Evolutionary conservation across 495 filamentous ascomycete species (phyloP), one percentile per base, ranked within the genome.

Genomic region (Neurospora sublineolata): DNA sequence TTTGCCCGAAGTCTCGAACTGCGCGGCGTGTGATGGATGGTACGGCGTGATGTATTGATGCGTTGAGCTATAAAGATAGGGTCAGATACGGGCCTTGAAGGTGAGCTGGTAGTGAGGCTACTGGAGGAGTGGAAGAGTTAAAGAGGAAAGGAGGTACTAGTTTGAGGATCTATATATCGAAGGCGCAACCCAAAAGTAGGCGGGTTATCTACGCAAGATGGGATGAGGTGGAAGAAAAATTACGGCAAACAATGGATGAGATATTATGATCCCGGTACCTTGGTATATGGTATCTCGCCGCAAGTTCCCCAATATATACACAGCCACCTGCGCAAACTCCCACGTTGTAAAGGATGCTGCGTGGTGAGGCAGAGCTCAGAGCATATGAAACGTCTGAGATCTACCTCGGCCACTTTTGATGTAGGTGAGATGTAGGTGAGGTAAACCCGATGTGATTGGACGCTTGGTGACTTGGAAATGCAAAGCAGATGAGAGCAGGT

Each of bases 1-100:
- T 84, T 52, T 68, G 39, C 11, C 84, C 84, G 39, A 84, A 84
- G 39, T 85, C 83, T 30, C 77, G 77, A 4, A 86, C 73, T 14
- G 83, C 81, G 11, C 82, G 80, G 30, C 79, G 78, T 4, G 82
- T 79, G 10, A 83, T 78, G 10, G 74, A 71, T 0, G 82, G 76
- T 36, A 74, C 70, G 3, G 82, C 78, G 58, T 84, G 82, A 38
- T 83, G 83, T 16, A 84, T 84, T 12, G 81, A 77, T 6, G 83
- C 83, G 70, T 86, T 85, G 23, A 84, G 74, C 84, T 86, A 68
- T 16, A 67, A 46, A 33, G 18, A 46, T 33, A 42, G n/a, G 12
- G 68, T 38, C 20, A 38, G 68, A 23, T 10, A 36, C 39, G 10
- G 39, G 20, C 7, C 38, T 30, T 33, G 7, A 33, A 58, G 1